Evolutionary conservation across 305 asterid genomes (phyloP).

Genomic region (Fraxinus sp.): DNA sequence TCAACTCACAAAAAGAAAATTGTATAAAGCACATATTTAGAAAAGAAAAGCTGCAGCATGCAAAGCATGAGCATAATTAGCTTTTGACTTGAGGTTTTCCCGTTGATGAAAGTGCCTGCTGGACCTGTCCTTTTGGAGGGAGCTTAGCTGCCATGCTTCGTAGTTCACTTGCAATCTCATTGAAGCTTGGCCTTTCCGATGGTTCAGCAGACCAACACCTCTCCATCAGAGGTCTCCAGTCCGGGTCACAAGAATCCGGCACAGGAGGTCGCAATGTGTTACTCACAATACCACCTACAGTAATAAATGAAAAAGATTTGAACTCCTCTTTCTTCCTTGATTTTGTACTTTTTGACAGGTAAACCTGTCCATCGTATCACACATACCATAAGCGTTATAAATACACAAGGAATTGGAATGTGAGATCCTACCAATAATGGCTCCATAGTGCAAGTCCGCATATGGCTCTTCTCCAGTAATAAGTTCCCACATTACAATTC

Average conservation of each 20-base stretch:
- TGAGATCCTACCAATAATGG: constrained; percentile 70
- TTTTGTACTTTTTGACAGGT: too few species aligned
- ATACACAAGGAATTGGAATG: neutral
- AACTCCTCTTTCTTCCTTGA: neutral
- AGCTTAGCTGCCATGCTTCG: constrained; percentile 69
- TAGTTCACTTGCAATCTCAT: constrained; percentile 66
- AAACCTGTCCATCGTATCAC: neutral
- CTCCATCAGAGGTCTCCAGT: constrained; percentile 87
- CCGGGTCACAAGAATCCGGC: constrained; percentile 76
- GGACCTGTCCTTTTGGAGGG: constrained; percentile 53
- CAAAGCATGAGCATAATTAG: constrained; percentile 27
- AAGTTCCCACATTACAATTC: constrained; percentile 98
- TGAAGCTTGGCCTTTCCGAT: constrained; percentile 78
- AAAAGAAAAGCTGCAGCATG: neutral
- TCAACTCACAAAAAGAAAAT: constrained; percentile 8
- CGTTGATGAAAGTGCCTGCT: constrained; percentile 32
- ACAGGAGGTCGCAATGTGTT: constrained; percentile 88
- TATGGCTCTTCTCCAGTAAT: constrained; percentile 96
- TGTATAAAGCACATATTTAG: neutral
- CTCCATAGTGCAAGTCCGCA: constrained; percentile 90
- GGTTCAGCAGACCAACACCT: constrained; percentile 95
- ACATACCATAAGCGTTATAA: neutral
- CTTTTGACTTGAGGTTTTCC: constrained; percentile 39
- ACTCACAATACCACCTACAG: constrained; percentile 89
- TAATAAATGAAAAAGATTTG: neutral